Percentiles rank a stretch among this genome's conserved stretches.
phyloP scores from a whole-genome alignment of 768 basidiomycete species.

The Boletus coccyginus region DNA sequence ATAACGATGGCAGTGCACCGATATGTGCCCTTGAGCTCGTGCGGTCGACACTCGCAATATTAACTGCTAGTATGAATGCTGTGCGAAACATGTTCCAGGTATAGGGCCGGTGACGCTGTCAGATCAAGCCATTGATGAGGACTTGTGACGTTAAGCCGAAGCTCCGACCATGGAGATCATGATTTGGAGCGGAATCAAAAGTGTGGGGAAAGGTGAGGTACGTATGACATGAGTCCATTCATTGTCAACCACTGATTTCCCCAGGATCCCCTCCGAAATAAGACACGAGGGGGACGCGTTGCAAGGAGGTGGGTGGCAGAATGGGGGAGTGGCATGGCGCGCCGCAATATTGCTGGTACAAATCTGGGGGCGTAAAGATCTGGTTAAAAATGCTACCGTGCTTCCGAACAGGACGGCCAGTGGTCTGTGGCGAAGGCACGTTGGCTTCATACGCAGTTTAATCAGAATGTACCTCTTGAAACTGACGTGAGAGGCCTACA shows the following conservation, averaged over 20 bases:
- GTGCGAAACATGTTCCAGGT: conserved; percentile 1
- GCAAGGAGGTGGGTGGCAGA: background rate
- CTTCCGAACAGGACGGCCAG: conserved; percentile 2
- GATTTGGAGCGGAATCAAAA: conserved; percentile 2
- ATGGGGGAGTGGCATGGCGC: background rate
- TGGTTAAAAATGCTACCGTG: background rate
- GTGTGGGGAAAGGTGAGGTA: conserved; percentile 11
- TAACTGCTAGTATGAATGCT: background rate
- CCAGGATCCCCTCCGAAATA: background rate
- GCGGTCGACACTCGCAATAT: background rate
- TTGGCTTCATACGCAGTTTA: conserved; percentile 2
- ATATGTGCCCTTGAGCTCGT: background rate
- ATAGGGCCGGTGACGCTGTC: conserved; percentile 2
- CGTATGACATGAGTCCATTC: background rate
- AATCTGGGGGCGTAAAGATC: conserved; percentile 12
- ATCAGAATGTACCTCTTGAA: background rate
- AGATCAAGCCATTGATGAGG: background rate
- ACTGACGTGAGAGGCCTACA: background rate
- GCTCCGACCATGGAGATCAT: conserved; percentile 1
- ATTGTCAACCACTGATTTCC: background rate
- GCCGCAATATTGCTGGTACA: conserved; percentile 10
- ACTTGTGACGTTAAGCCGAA: background rate
- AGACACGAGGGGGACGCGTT: conserved; percentile 12
- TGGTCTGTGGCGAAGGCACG: conserved; percentile 20
- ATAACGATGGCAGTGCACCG: background rate